Evolutionary conservation across 345 rosid genomes (phyloP).

Genomic region (Tarenaya hassleriana): DNA sequence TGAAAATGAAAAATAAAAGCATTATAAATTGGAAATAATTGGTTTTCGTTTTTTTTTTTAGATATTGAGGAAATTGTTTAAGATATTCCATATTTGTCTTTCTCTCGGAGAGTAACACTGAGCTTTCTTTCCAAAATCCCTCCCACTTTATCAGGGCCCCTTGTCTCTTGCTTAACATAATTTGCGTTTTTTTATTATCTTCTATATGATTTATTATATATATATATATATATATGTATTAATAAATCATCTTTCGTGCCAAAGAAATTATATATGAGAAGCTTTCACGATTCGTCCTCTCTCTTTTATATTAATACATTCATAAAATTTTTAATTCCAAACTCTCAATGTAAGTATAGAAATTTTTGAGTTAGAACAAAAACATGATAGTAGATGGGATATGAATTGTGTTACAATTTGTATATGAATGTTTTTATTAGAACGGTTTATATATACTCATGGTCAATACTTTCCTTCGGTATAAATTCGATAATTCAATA

Average conservation of each 20-base stretch:
- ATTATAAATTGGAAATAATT: slow-evolving; percentile 25
- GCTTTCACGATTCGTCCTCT: too few species aligned
- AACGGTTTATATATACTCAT: too few species aligned
- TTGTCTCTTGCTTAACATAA: slow-evolving; percentile 43
- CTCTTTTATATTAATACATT: too few species aligned
- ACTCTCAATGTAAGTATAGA: too few species aligned
- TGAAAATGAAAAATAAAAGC: slow-evolving; percentile 18
- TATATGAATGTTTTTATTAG: too few species aligned
- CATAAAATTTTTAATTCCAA: too few species aligned
- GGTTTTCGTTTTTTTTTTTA: slow-evolving; percentile 27
- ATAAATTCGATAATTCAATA: too few species aligned
- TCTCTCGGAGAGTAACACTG: not conserved
- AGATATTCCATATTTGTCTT: slow-evolving; percentile 38
- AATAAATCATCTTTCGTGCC: not conserved
- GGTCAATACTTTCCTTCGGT: too few species aligned
- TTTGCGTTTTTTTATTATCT: slow-evolving; percentile 4
- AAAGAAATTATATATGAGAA: too few species aligned
- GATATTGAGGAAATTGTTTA: slow-evolving; percentile 15
- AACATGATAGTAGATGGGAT: too few species aligned
- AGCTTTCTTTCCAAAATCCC: slow-evolving; percentile 33
- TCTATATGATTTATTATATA: not conserved
- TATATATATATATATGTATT: not conserved
- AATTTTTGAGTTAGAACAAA: too few species aligned
- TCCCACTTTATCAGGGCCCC: slow-evolving; percentile 44
- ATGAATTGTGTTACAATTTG: too few species aligned